Conservation (phyloP, 2,329 filamentous ascomycete species). For the Dactylonectria macrodidyma region DNA sequence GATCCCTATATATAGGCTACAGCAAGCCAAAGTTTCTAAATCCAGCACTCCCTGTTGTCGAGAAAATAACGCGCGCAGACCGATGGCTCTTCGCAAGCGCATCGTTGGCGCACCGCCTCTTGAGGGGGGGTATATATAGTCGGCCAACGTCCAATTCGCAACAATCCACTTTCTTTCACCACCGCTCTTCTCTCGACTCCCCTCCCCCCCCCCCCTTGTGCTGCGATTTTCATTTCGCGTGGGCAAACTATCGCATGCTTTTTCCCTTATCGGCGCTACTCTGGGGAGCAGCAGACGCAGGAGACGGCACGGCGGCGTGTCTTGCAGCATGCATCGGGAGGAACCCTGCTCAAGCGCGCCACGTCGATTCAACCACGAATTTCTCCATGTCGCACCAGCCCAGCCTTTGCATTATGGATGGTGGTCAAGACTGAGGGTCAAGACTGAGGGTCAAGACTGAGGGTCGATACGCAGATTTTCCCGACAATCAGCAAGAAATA, state of each 20-base stretch:
- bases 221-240: not conserved
- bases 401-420: not conserved
- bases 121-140: not conserved
- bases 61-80: not conserved
- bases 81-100: not conserved
- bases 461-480: not conserved
- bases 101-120: not conserved
- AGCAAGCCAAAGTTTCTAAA: not conserved
- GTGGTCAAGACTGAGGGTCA: not conserved
- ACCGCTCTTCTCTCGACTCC: not conserved
- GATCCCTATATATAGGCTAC: not conserved
- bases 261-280: not conserved
- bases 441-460: too few relatives aligned
- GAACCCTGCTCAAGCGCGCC: not conserved
- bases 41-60: not conserved
- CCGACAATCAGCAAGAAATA: not conserved
- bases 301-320: not conserved
- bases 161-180: not conserved
- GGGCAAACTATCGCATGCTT: not conserved
- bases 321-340: conserved; percentile 8
- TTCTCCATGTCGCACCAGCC: conserved; percentile 1
- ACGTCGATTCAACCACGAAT: not conserved
- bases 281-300: not conserved
- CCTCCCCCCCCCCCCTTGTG: too few relatives aligned
- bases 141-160: not conserved